Evolutionary conservation across 345 rosid genomes (phyloP).

Genomic region (Euphorbia peplus): DNA sequence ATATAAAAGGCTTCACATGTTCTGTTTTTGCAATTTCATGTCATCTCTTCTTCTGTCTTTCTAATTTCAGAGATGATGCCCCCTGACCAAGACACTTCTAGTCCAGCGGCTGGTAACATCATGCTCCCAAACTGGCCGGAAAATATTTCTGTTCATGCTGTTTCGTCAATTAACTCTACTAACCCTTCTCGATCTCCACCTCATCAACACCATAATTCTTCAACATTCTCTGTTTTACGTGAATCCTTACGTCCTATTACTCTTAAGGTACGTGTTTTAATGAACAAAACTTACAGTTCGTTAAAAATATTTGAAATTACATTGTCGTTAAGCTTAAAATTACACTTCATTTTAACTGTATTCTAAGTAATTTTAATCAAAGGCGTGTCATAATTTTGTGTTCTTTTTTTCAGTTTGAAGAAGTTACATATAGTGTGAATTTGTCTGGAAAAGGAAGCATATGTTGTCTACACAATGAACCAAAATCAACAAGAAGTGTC

Average conservation of each 20-base stretch:
- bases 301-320: neutral
- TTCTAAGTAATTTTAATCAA: too few species aligned
- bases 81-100: conserved; percentile 51
- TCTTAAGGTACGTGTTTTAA: conserved; percentile 49
- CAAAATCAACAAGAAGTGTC: conserved; percentile 48
- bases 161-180: conserved; percentile 36
- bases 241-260: conserved; percentile 55
- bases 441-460: conserved; percentile 28
- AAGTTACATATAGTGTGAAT: conserved; percentile 50
- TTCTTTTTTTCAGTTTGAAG: conserved; percentile 61
- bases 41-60: neutral
- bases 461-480: conserved; percentile 39
- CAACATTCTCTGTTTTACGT: conserved; percentile 47
- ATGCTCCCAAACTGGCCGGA: conserved; percentile 33
- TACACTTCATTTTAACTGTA: too few species aligned
- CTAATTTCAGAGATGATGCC: conserved; percentile 41
- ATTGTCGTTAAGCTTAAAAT: too few species aligned
- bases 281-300: neutral
- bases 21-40: conserved; percentile 31
- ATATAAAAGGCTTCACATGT: too few species aligned
- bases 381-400: too few species aligned
- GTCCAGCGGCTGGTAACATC: too few species aligned
- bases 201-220: conserved; percentile 22
- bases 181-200: conserved; percentile 39
- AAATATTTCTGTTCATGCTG: conserved; percentile 43